Evolutionary conservation across 345 rosid species (phyloP), one percentile per base, ranked within the genome.

Genomic region (Microthlaspi erraticum): DNA sequence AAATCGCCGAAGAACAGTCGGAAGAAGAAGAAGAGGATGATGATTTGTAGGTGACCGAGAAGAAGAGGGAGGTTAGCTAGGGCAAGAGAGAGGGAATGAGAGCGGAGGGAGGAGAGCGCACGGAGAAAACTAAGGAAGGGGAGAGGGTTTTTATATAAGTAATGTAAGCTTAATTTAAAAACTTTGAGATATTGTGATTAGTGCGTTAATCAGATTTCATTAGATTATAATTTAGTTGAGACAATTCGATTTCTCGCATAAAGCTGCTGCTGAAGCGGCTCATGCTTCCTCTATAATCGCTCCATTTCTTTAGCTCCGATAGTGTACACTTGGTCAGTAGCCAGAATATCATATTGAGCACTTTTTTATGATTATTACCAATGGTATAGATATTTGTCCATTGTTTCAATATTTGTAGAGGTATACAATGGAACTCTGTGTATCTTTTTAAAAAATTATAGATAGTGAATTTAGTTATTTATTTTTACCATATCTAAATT

Each of bases 81-180:
- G 78, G 72, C 78, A 59, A 58, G 14, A 19, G 41, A 37, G n/a
- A 58, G 46, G 26, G 12, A 45, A 26, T 1, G 20, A 42, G 19
- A 3, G 33, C 11, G 52, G 31, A 12, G 18, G 36, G 29, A 26
- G 38, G 26, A 64, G 71, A 48, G 43, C 32, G 19, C 1, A 41
- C 0, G 61, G 31, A 56, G 3, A 44, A 65, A 12, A 4, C 14
- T 3, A 17, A 20, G 66, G 60, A 19, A n/a, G 23, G 60, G 49
- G 75, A 46, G 77, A 17, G 66, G 65, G 37, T 63, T 73, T 73
- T 73, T 74, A 74, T 74, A 74, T 32, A 66, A 57, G 72, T 73
- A 59, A 65, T 64, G 71, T 10, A 32, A 57, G 45, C 45, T 50
- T 66, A 49, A 45, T 73, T 73, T 42, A 16, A 33, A 33, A 53